A percentile compares a stretch with the other conserved stretches of the same genome.
Evolutionary conservation across 345 rosid genomes (phyloP).

Genomic region (Luvunga scandens): DNA sequence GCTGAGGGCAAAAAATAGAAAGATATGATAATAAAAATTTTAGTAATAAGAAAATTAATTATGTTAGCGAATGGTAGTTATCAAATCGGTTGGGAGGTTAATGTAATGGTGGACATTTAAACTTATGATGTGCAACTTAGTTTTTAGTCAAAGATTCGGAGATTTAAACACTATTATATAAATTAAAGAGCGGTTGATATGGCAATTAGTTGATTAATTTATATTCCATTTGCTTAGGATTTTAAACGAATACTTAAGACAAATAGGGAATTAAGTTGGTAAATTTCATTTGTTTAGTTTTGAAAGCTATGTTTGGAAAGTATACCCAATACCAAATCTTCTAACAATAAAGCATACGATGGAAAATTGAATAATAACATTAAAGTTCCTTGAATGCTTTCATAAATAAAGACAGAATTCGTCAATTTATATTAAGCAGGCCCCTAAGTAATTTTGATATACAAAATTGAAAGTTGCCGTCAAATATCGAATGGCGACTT

Average conservation of each 20-base stretch:
- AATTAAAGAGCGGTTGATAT: background rate
- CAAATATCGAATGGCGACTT: too few relatives aligned
- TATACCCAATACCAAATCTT: too few relatives aligned
- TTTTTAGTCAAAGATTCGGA: constrained; percentile 6
- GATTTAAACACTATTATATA: background rate
- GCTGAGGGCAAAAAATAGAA: background rate
- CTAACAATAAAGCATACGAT: too few relatives aligned
- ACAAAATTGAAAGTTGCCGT: too few relatives aligned
- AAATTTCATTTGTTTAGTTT: background rate
- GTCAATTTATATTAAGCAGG: too few relatives aligned
- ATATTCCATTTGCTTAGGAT: too few relatives aligned
- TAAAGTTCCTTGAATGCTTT: too few relatives aligned
- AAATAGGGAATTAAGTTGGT: constrained; percentile 4
- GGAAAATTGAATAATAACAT: too few relatives aligned
- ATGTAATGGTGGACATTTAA: constrained; percentile 1
- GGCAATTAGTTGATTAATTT: background rate
- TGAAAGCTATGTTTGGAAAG: background rate
- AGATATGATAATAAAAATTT: background rate
- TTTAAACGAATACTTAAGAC: background rate
- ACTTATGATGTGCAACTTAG: background rate
- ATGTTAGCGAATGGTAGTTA: background rate
- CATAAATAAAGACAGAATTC: too few relatives aligned
- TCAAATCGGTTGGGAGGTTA: background rate
- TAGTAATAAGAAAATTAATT: background rate
- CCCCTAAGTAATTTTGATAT: too few relatives aligned